phyloP scores from a whole-genome alignment of 1,284 basidiomycete species.

The Fistulinella cinereoalba region DNA sequence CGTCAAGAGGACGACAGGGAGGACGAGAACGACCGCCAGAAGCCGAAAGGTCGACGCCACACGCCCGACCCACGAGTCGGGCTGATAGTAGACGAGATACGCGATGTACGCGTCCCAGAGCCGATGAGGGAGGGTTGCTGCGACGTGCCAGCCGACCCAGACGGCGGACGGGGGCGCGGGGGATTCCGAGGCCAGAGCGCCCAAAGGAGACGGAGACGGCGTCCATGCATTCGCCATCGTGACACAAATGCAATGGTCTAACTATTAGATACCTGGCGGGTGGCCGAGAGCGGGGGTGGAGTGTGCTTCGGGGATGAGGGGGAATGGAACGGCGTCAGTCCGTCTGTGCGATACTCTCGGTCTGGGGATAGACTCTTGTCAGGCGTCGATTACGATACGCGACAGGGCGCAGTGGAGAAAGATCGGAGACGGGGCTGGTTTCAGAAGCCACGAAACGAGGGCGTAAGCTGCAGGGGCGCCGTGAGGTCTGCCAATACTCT shows the following conservation, averaged over 20 bases:
- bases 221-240: conserved; percentile 8
- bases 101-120: conserved; percentile 60
- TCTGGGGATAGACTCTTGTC: conserved; percentile 6
- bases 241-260: neutral
- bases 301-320: neutral
- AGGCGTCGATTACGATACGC: conserved; percentile 22
- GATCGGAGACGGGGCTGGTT: conserved; percentile 8
- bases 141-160: conserved; percentile 9
- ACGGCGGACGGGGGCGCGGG: conserved; percentile 10
- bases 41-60: conserved; percentile 63
- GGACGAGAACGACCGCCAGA: conserved; percentile 56
- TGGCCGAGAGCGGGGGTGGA: neutral
- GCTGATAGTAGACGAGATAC: conserved; percentile 59
- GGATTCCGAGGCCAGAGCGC: neutral
- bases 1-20: conserved; percentile 64
- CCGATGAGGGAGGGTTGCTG: conserved; percentile 4
- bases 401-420: conserved; percentile 17
- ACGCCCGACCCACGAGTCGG: conserved; percentile 64
- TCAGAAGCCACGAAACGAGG: conserved; percentile 1
- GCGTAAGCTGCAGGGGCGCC: conserved; percentile 7
- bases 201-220: conserved; percentile 8
- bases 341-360: neutral
- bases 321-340: conserved; percentile 1
- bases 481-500: conserved; percentile 9
- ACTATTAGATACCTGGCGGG: neutral